Evolutionary conservation across 192 early-diverging fungal genomes (phyloP), one percentile per base, ranked within the genome.

Genomic region (Rhizophagus sp.): DNA sequence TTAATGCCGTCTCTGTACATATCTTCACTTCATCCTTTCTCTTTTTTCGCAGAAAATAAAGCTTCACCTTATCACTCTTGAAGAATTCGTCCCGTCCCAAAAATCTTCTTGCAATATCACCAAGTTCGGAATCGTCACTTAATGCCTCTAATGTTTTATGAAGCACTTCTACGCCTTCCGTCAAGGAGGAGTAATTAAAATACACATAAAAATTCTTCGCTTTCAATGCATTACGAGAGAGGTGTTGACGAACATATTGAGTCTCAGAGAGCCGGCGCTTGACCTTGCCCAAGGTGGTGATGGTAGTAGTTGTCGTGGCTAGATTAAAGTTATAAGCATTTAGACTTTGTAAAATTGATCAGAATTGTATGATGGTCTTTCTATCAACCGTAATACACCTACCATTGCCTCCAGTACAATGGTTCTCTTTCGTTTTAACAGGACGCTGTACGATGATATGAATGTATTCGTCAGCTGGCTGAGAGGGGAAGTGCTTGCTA

Each of bases 1-100:
- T 85, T 74, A 74, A 74, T 36, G 73, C 61, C 13, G 52, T 22
- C 49, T 74, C 73, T 33, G 30, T 36, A 74, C 24, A 3, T 74
- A 74, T 30, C 24, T 57, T 57, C 47, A 33, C 73, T 57, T 74
- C 19, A 49, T 8, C 24, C 73, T 52, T 74, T 52, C 73, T 74
- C 25, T 34, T n/a, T 52, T 74, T 74, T 61, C 47, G 27, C 47
- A 10, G 4, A 74, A 74, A 74, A 52, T 74, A 74, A 74, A 52
- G 44, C 47, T 52, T 36, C 36, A 57, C 72, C 12, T 33, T 61
- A 52, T 74, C 49, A 24, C 15, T 74, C 47, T n/a, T 10, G 22
- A 74, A 74, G 36, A 74, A 74, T 50, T 57, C 73, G 6, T 74
- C 3, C 49, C 50, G 49, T 47, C 2, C 13, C 25, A 74, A 74